Conservation (phyloP, 768 basidiomycete genomes). For the Leccinum longicurvipes region DNA sequence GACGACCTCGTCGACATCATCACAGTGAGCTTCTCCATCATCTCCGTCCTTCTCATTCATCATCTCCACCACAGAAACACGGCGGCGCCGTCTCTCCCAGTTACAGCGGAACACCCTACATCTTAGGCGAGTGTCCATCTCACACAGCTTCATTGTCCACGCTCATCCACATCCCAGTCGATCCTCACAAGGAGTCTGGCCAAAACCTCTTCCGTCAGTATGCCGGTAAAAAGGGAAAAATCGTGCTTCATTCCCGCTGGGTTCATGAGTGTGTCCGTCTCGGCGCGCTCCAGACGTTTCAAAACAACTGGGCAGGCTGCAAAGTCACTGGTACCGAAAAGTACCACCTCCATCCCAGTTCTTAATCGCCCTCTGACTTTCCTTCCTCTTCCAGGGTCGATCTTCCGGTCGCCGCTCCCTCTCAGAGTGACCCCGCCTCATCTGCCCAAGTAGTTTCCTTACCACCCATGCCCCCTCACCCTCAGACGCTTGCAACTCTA, state of each 20-base stretch:
- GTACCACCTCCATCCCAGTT: conserved; percentile 38
- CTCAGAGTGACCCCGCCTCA: conserved; percentile 23
- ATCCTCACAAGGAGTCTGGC: conserved; percentile 74
- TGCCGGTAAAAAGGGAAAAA: conserved; percentile 73
- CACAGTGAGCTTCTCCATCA: conserved; percentile 45
- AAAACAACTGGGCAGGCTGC: conserved; percentile 75
- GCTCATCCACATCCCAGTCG: conserved; percentile 45
- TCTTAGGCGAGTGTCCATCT: conserved; percentile 56
- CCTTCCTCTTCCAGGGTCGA: conserved; percentile 21
- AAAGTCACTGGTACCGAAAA: conserved; percentile 73
- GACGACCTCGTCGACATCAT: conserved; percentile 62
- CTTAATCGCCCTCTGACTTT: background rate
- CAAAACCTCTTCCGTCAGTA: conserved; percentile 81
- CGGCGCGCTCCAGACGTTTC: conserved; percentile 68
- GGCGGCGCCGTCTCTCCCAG: conserved; percentile 71
- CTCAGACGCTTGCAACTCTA: conserved; percentile 28
- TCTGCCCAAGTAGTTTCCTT: conserved; percentile 25
- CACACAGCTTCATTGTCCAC: background rate
- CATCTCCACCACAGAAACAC: conserved; percentile 52
- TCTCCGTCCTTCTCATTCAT: conserved; percentile 5
- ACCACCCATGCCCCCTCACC: conserved; percentile 27
- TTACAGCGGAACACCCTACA: conserved; percentile 77
- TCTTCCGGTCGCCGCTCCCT: conserved; percentile 14
- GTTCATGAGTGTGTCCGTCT: conserved; percentile 71
- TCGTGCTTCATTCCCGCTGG: conserved; percentile 74